These are phyloP conservation scores for Coemansia sp. DNA, from an alignment of 192 early-diverging fungal genomes.

Conservation along the genomic window DNA sequence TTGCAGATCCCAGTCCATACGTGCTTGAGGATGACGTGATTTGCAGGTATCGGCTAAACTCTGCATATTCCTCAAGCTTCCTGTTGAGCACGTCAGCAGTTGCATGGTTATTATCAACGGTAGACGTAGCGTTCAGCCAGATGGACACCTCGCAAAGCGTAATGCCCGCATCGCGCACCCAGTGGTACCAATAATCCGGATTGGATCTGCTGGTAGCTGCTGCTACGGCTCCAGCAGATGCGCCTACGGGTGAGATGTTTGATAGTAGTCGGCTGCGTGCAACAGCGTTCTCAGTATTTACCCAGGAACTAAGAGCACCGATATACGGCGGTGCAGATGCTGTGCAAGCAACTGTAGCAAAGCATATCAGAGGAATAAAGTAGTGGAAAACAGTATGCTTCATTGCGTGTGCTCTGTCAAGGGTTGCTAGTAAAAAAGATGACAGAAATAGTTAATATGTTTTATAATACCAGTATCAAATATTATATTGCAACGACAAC, in stretches of 20 bases:
- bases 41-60: constrained; percentile 6
- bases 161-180: constrained; percentile 4
- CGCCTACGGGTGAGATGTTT: constrained; percentile 4
- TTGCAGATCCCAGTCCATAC: background rate
- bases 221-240: constrained; percentile 3
- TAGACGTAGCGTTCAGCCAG: background rate
- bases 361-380: background rate
- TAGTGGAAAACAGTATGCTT: background rate
- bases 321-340: constrained; percentile 1
- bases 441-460: no score
- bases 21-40: background rate
- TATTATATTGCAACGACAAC: no score
- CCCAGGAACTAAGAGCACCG: background rate
- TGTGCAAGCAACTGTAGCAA: background rate
- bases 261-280: constrained; percentile 3
- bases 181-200: constrained; percentile 6
- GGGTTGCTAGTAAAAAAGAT: no score
- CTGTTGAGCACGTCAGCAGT: background rate
- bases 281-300: background rate
- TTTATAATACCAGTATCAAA: no score
- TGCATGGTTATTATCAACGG: background rate
- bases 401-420: background rate
- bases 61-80: background rate
- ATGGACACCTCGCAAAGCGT: constrained; percentile 6
- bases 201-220: constrained; percentile 6